Evolutionary conservation across 2,329 filamentous ascomycete species (phyloP), one percentile per base, ranked within the genome.

Genomic region (Cryphonectria carpinicola): DNA sequence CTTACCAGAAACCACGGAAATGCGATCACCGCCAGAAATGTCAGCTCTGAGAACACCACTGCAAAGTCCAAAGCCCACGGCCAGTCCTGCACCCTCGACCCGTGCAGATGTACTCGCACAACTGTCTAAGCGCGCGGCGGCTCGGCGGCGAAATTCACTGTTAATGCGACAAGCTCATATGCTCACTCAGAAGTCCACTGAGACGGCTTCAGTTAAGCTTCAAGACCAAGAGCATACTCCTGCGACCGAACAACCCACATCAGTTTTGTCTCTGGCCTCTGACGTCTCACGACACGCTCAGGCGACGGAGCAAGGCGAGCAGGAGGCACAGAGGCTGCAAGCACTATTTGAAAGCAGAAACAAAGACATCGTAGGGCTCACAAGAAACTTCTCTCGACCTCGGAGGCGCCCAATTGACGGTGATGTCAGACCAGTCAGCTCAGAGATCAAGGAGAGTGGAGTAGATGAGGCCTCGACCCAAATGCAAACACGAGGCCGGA

Each of bases 71-170:
- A 58, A 58, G 11, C 14, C 25, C 28, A 3, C 32, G 1, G 11
- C 6, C 11, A 39, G 17, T 19, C 35, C 58, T 61, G 35, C 25
- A 17, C 37, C 56, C 17, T 54, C n/a, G 11, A 67, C 22, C 25
- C 22, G 60, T 37, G 52, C 54, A 32, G 52, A 60, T 28, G 32
- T 67, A n/a, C 52, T 61, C 3, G 52, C 25, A 22, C 65, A 60
- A 61, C 25, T 71, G 25, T 66, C 69, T 19, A 41, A 46, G 7
- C 69, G 69, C 22, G 69, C 69, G 17, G 69, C 69, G 46, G 70
- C 67, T n/a, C 70, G 70, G n/a, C 62, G 66, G 4, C 60, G 62
- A 56, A 66, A 71, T 17, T 71, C 70, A 1, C 14, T 71, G 7
- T 56, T 69, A 8, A 63, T 65, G 22, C 67, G 67, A 5, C 66